Percentiles rank a stretch among this genome's conserved stretches.
Conservation (phyloP, 352 stramenopile genomes). For the Globisporangium sylvaticum region DNA sequence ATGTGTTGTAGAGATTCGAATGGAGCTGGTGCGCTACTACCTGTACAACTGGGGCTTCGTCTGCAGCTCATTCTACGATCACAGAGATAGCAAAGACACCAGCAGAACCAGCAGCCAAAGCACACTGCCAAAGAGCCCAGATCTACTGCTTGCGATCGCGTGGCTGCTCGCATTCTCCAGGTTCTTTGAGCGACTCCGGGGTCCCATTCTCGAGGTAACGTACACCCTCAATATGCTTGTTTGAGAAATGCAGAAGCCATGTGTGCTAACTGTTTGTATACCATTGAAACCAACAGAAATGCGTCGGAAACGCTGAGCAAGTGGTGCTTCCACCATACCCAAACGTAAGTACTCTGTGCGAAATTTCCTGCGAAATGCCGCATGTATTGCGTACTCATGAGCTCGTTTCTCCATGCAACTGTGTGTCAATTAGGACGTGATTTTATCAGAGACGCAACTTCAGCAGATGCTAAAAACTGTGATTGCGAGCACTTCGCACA, state of each 20-base stretch:
- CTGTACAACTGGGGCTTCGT: conserved; percentile 71
- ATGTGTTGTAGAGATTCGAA: conserved; percentile 19
- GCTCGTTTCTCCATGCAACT: not conserved
- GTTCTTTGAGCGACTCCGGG: conserved; percentile 48
- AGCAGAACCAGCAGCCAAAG: not conserved
- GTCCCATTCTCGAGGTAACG: conserved; percentile 34
- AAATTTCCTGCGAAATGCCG: not conserved
- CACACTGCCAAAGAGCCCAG: conserved; percentile 21
- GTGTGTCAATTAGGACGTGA: conserved; percentile 2
- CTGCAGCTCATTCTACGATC: conserved; percentile 35
- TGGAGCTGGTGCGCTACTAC: conserved; percentile 53
- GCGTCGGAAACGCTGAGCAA: not conserved
- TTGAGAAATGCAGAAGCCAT: not conserved
- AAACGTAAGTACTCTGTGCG: conserved; percentile 7
- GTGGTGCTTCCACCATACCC: conserved; percentile 10
- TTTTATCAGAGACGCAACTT: conserved; percentile 2
- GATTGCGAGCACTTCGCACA: not conserved
- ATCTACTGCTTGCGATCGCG: conserved; percentile 47
- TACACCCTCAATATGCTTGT: not conserved
- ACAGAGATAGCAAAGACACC: not conserved
- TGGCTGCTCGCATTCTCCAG: conserved; percentile 47
- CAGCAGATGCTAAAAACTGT: conserved; percentile 4
- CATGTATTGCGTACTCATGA: not conserved
- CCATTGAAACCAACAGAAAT: not conserved
- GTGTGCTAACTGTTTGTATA: not conserved